phyloP scores from a whole-genome alignment of 1,139 yeast genomes.

The Nadsonia commutata region DNA sequence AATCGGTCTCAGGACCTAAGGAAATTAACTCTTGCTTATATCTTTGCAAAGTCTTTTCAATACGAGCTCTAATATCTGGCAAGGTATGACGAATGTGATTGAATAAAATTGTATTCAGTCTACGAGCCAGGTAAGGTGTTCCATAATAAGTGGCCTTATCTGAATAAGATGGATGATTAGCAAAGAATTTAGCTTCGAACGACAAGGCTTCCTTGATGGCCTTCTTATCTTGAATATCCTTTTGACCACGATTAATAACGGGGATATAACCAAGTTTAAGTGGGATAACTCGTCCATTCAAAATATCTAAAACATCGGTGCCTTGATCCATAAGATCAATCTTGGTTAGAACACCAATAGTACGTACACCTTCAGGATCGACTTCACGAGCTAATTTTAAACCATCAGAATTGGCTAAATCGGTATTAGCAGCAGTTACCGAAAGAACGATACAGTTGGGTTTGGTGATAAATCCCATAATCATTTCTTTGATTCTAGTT shows the following conservation, averaged over 20 bases:
- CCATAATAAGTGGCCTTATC: slow-evolving; percentile 91
- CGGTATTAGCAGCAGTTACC: slow-evolving; percentile 94
- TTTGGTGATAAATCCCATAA: slow-evolving; percentile 81
- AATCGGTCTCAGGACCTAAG: slow-evolving; percentile 61
- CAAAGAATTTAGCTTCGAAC: slow-evolving; percentile 68
- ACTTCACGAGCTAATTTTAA: slow-evolving; percentile 93
- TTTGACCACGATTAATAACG: slow-evolving; percentile 94
- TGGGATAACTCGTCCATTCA: slow-evolving; percentile 94
- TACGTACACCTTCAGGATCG: slow-evolving; percentile 93
- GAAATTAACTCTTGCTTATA: slow-evolving; percentile 65
- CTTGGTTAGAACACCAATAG: slow-evolving; percentile 93
- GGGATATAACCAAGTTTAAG: slow-evolving; percentile 94
- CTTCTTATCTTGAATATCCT: slow-evolving; percentile 75
- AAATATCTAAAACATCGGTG: slow-evolving; percentile 90
- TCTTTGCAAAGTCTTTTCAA: slow-evolving; percentile 78
- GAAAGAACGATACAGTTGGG: slow-evolving; percentile 94
- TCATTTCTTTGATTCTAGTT: slow-evolving; percentile 86
- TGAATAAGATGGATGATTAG: slow-evolving; percentile 85
- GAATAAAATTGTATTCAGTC: slow-evolving; percentile 75
- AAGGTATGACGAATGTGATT: slow-evolving; percentile 90
- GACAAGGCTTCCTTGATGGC: slow-evolving; percentile 78
- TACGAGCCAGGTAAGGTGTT: slow-evolving; percentile 90
- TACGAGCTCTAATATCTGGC: slow-evolving; percentile 88
- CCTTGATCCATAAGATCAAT: slow-evolving; percentile 97
- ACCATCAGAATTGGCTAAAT: slow-evolving; percentile 95